A percentile compares a stretch with the other conserved stretches of the same genome.
phyloP scores from a whole-genome alignment of 306 rosid species.

The Lablab purpureus region DNA sequence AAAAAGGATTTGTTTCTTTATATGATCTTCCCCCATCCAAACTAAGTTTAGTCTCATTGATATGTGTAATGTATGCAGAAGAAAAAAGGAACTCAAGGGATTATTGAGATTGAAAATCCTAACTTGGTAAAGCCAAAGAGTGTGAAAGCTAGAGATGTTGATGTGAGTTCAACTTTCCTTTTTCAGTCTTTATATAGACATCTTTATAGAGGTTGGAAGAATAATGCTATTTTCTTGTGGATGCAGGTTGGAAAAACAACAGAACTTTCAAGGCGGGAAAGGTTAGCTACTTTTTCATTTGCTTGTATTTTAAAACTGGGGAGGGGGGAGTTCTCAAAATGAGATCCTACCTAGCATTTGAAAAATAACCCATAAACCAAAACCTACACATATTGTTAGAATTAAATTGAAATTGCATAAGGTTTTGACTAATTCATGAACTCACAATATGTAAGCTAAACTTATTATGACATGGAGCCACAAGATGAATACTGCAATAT shows the following conservation, averaged over 20 bases:
- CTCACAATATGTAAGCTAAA: not conserved
- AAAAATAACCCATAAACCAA: not conserved
- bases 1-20: slow-evolving; percentile 13
- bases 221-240: slow-evolving; percentile 34
- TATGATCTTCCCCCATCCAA: not conserved
- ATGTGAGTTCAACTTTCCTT: slow-evolving; percentile 62
- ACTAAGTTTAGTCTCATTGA: slow-evolving; percentile 26
- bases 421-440: not conserved
- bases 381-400: not conserved
- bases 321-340: not conserved
- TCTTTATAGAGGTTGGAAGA: slow-evolving; percentile 10
- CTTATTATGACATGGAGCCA: not conserved
- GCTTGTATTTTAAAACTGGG: slow-evolving; percentile 5
- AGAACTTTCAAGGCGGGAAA: slow-evolving; percentile 98
- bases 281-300: slow-evolving; percentile 57
- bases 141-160: slow-evolving; percentile 75
- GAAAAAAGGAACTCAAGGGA: slow-evolving; percentile 82
- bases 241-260: slow-evolving; percentile 76
- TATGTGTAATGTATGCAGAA: slow-evolving; percentile 60
- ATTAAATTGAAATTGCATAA: not conserved
- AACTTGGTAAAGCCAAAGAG: slow-evolving; percentile 82
- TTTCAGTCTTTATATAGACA: slow-evolving; percentile 25
- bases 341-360: not conserved
- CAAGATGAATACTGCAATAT: not conserved
- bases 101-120: slow-evolving; percentile 93